A percentile compares a stretch with the other conserved stretches of the same genome.
Conservation (phyloP, 2,329 filamentous ascomycete species). For the Neofusicoccum kwambonambiense region DNA sequence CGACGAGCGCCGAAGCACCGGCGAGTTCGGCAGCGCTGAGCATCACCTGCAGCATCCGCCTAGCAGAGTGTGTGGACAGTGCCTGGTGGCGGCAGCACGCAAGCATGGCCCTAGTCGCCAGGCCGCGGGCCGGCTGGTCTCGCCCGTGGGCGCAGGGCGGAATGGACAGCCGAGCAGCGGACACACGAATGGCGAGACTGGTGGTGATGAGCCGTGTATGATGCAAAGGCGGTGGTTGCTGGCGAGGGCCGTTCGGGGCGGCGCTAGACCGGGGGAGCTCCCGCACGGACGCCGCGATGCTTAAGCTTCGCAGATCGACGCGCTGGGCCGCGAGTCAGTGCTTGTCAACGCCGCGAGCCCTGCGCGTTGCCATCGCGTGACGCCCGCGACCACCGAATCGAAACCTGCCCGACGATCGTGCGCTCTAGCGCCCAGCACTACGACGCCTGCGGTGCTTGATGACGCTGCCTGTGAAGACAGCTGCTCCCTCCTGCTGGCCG, state of each 20-base stretch:
- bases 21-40: no score
- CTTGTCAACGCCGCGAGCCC: background rate
- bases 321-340: background rate
- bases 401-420: background rate
- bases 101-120: background rate
- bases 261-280: background rate
- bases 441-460: background rate
- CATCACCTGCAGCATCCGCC: no score
- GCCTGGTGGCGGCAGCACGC: background rate
- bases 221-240: constrained; percentile 2
- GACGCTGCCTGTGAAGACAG: background rate
- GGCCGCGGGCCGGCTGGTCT: no score
- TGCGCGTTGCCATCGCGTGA: background rate
- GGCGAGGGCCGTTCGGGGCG: no score
- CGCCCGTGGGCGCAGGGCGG: background rate
- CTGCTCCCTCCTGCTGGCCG: background rate
- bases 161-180: background rate
- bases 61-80: no score
- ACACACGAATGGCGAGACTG: background rate
- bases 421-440: background rate
- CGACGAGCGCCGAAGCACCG: no score
- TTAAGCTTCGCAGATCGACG: constrained; percentile 5
- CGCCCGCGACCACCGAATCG: background rate
- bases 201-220: background rate
- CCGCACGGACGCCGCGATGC: background rate